Base-by-base conservation (phyloP, 1,284 basidiomycete species). In the Rhodotorula mucilaginosa region DNA sequence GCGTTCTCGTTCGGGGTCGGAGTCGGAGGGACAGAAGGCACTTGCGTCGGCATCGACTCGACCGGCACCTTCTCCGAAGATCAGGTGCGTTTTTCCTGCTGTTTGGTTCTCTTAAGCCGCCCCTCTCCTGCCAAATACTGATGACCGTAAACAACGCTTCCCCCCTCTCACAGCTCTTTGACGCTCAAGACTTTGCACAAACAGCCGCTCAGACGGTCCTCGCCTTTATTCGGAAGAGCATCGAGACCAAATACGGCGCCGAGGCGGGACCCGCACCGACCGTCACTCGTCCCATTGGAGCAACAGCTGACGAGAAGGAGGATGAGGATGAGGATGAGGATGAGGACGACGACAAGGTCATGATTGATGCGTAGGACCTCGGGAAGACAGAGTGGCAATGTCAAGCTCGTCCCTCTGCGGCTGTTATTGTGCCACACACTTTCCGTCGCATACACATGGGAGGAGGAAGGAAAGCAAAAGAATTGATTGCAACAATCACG, bases 11-110 rank as follows among this genome's bases (percentile, higher is more conserved):
- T 82, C 58, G 81, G 82, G 1, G 67, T 76, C 8, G 79, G 79
- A 7, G 71, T 82, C 34, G 69, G 74, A 23, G 76, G 62, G 34
- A 19, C 52, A 31, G 65, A 57, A 46, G 83, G 81, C 54, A 84
- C 85, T 65, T 77, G 84, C 34, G 81, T 83, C 21, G 83, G 81
- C 74, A 70, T 79, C 8, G 82, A 83, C 61, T 74, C 71, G 46
- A 80, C 79, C 65, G 83, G 83, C 0, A 72, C 73, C 18, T 83
- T 82, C 64, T 68, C 74, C 7, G 69, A 70, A n/a, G 74, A 81
- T 64, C 72, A 82, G 80, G 75, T 80, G 78, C 73, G 81, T 79
- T 26, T 76, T 79, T 34, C 21, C 34, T 34, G 34, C 34, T 34
- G 34, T 23, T 46, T 13, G n/a, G 23, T 58, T 13, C 60, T 34